phyloP scores from a whole-genome alignment of 2,329 filamentous ascomycete genomes.

The Rosellinia necatrix region DNA sequence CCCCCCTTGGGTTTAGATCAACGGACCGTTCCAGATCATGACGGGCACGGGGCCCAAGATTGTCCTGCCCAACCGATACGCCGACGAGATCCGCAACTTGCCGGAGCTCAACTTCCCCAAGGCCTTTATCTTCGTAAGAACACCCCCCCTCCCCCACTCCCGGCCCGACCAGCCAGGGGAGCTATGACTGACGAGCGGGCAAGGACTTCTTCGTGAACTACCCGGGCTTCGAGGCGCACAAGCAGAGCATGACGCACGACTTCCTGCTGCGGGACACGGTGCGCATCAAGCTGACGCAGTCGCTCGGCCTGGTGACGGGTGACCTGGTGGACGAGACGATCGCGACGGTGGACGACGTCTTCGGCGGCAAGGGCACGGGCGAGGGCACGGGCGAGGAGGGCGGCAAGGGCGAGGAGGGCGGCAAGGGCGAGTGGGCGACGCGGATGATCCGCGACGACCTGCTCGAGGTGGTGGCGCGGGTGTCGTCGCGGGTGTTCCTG shows the following conservation, averaged over 20 bases:
- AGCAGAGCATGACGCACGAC: constrained; percentile 32
- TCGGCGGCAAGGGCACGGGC: constrained; percentile 41
- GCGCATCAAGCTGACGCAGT: constrained; percentile 42
- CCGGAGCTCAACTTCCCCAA: constrained; percentile 41
- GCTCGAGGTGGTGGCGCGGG: constrained; percentile 51
- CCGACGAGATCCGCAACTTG: constrained; percentile 44
- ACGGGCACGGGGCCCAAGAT: constrained; percentile 42
- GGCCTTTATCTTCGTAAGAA: constrained; percentile 41
- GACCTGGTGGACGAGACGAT: constrained; percentile 45
- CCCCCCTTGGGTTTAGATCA: constrained; percentile 32
- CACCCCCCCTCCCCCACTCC: not conserved
- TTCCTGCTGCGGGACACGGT: constrained; percentile 40
- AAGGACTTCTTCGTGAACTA: constrained; percentile 44
- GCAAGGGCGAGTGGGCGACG: constrained; percentile 48
- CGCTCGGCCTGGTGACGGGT: constrained; percentile 41
- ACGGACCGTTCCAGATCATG: constrained; percentile 41
- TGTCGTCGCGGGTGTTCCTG: constrained; percentile 56
- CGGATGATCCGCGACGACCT: constrained; percentile 43
- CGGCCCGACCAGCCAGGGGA: no score
- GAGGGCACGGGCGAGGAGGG: no score
- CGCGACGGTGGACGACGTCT: constrained; percentile 40
- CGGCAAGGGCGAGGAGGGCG: no score
- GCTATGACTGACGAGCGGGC: constrained; percentile 3
- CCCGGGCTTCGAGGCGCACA: constrained; percentile 41
- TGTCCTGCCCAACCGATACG: constrained; percentile 40